Conservation (phyloP, 108 stramenopile genomes). For the Nitzschia sp. region DNA sequence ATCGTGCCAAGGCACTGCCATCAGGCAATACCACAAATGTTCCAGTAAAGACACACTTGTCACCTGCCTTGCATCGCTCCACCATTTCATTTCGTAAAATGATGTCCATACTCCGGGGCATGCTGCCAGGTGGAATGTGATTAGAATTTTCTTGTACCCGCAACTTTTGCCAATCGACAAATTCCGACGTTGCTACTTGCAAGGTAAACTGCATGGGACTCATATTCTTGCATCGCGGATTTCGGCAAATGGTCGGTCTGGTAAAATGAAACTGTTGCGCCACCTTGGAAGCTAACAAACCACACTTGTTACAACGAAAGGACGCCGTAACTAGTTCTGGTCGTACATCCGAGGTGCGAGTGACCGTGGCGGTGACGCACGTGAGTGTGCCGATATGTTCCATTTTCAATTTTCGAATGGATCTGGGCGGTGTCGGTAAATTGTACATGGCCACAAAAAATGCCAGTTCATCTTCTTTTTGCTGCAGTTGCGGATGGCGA, state of each 20-base stretch:
- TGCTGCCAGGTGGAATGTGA: constrained; percentile 96
- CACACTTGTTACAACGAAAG: constrained; percentile 96
- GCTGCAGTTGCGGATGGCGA: constrained; percentile 60
- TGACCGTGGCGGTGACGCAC: constrained; percentile 90
- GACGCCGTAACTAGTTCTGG: constrained; percentile 95
- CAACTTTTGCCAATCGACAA: constrained; percentile 98
- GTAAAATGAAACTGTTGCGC: constrained; percentile 97
- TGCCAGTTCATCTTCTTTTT: constrained; percentile 9
- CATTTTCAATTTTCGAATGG: constrained; percentile 77
- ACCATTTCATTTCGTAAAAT: constrained; percentile 96
- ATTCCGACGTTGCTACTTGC: constrained; percentile 66
- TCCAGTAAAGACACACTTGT: constrained; percentile 90
- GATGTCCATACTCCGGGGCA: constrained; percentile 96
- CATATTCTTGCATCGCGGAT: constrained; percentile 83
- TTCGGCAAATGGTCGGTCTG: constrained; percentile 93
- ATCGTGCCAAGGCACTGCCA: constrained; percentile 82
- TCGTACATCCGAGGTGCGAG: constrained; percentile 94
- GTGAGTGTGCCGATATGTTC: constrained; percentile 79
- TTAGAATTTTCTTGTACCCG: constrained; percentile 97
- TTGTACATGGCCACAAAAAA: constrained; percentile 91
- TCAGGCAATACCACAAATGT: constrained; percentile 94
- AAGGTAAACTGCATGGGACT: constrained; percentile 75
- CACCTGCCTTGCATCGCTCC: constrained; percentile 97
- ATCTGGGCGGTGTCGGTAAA: constrained; percentile 45
- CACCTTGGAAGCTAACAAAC: constrained; percentile 69